Base-by-base conservation (phyloP, 192 early-diverging fungal genomes). In the Chytriomyces hyalinus region DNA sequence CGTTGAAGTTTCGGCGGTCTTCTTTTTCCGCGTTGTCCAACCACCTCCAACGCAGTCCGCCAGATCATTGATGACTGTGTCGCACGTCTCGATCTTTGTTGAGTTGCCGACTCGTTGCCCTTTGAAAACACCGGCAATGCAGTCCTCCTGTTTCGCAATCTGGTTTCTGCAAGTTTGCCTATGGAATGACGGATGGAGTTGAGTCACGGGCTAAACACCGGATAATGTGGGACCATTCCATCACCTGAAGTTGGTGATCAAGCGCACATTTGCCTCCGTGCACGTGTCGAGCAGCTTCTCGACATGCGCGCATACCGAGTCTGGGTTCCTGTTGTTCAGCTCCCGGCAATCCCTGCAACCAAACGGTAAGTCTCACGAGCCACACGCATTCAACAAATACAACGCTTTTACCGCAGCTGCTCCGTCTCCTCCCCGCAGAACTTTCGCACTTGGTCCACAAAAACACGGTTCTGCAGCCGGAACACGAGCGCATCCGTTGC, bases 281-380 rank as follows among this genome's bases (percentile, higher is more conserved):
- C 73, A 75, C 28, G 4, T 6, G 61, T 75, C 73, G 8, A 75
- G 64, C 62, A 65, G 64, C 48, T 66, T 20, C 53, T 75, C 73
- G 3, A 65, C 24, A 13, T 64, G 28, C 6, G 65, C 47, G 47
- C 73, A 75, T 2, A 26, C 63, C 17, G 6, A 13, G 15, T 48
- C 46, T 1, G 73, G 61, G 73, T 75, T 75, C 46, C 28, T 64
- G 73, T 75, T 75, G 73, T 75, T 75, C 46, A 28, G 28, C 49
- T 45, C 10, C 6, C 73, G 61, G 49, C 73, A 75, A 48, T 65
- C 49, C 63, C 72, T 73, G 28, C 15, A 22, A 60, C 17, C 15
- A 22, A 60, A 1, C 6, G 28, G 26, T 36, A 3, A 28, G 13
- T 28, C 36, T 15, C 26, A 28, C 36, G 64, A 26, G 64, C 11